These are phyloP conservation scores for Diaporthe nobilis DNA, from an alignment of 2,329 filamentous ascomycete species.

Conservation along the genomic window DNA sequence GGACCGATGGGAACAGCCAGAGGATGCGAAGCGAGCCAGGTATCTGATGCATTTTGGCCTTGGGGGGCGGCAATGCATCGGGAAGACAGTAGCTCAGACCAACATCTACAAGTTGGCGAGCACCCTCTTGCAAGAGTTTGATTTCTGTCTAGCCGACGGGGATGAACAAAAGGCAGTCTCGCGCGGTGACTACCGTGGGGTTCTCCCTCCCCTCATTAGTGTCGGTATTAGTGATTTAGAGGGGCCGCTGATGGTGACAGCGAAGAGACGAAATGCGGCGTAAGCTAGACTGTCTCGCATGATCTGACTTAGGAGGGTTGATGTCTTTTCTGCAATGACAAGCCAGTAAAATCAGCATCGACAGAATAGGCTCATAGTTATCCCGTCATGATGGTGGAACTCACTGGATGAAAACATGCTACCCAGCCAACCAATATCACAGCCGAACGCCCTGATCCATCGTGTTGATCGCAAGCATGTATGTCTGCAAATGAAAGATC, in stretches of 20 bases:
- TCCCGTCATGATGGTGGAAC: too few species aligned
- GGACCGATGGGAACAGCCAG: conserved; percentile 46
- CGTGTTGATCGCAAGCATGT: background rate
- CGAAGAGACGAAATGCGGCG: background rate
- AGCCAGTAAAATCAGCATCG: too few species aligned
- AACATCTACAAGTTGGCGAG: conserved; percentile 53
- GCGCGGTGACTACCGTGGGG: conserved; percentile 36
- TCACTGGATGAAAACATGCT: too few species aligned
- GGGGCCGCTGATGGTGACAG: conserved; percentile 19
- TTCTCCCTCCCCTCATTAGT: conserved; percentile 41
- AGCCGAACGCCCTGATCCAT: background rate
- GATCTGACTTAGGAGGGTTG: too few species aligned
- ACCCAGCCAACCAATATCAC: background rate
- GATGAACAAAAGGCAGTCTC: conserved; percentile 37
- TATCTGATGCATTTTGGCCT: conserved; percentile 54
- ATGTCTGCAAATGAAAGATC: background rate
- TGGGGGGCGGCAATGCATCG: conserved; percentile 52
- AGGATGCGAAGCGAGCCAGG: conserved; percentile 39
- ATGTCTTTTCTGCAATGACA: too few species aligned
- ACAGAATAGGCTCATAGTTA: too few species aligned
- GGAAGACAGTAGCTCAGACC: conserved; percentile 51
- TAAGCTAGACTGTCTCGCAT: too few species aligned
- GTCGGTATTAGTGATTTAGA: conserved; percentile 44
- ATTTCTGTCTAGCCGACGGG: conserved; percentile 49
- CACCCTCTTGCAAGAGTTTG: conserved; percentile 46